Evolutionary conservation across 106 monocot species (phyloP).

Genomic region (Gastrodia elata): DNA sequence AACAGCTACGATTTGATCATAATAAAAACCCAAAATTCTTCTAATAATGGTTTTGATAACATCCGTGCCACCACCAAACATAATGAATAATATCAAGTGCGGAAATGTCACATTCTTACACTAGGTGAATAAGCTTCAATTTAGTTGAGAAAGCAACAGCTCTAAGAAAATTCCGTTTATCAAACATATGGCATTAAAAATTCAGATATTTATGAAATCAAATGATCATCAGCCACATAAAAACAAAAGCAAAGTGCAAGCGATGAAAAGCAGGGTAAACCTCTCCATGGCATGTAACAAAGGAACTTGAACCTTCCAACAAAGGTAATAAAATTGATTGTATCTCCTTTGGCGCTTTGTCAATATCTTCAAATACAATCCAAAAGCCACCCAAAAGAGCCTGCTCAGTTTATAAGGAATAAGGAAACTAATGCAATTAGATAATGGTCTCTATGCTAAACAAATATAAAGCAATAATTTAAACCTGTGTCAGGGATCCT

Average conservation of each 20-base stretch:
- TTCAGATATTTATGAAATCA: not conserved
- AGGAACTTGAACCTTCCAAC: conserved; percentile 79
- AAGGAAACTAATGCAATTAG: not conserved
- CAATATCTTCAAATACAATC: conserved; percentile 93
- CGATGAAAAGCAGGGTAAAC: conserved; percentile 12
- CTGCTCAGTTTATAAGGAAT: conserved; percentile 20
- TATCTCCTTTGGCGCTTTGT: conserved; percentile 89
- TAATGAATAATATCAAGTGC: not conserved
- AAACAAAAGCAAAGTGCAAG: not conserved
- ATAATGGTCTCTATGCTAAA: conserved; percentile 2
- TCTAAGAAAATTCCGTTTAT: not conserved
- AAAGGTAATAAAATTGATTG: conserved; percentile 77
- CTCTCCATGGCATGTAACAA: conserved; percentile 78
- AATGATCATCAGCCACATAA: not conserved
- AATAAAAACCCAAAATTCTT: too few species aligned
- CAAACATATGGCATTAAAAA: not conserved
- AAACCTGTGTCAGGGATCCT: conserved; percentile 91
- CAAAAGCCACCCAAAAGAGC: conserved; percentile 71
- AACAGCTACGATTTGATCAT: too few species aligned
- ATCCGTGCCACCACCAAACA: not conserved
- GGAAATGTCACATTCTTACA: not conserved
- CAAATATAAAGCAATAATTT: conserved; percentile 6
- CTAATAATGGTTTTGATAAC: too few species aligned
- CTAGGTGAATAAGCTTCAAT: not conserved
- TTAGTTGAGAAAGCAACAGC: not conserved